Evolutionary conservation across 768 basidiomycete genomes (phyloP), one percentile per base, ranked within the genome.

Genomic region (Hericium erinaceus): DNA sequence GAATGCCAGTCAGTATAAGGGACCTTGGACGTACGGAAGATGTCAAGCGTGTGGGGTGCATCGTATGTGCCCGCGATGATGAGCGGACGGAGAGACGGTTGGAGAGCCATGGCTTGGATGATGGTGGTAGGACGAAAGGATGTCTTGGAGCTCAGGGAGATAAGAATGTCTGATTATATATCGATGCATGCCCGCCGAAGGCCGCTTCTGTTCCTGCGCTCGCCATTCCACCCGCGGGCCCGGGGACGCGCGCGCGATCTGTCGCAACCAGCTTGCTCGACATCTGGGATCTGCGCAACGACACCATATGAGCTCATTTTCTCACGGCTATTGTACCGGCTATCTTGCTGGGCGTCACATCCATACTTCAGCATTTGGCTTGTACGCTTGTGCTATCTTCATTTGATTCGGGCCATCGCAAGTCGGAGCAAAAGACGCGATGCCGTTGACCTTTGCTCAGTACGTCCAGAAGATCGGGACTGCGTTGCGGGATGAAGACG

Each of bases 1-100:
- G 22, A 28, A 28, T 24, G 46, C 13, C 55, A 33, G 15, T 46
- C 0, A 38, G 18, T 15, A 58, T 10, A 39, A 13, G 22, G 51
- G 39, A n/a, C 13, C 20, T 16, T 15, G 22, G 53, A 68, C 87
- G 65, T 65, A 87, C 88, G 68, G 70, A 89, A 92, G 57, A 92
- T 71, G 58, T 94, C 91, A 53, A 93, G 75, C 2, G 87, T 89
- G 64, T 93, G 89, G 0, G 86, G 85, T 0, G 90, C 79, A 28
- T 78, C 72, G 55, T 67, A 65, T 16, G 61, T 65, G 44, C 91
- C 91, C 3, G 80, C 77, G 58, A 93, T 73, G 54, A 85, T 68
- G 49, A 87, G 74, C 52, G 87, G 79, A 33, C 75, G 71, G 39
- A 93, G 79, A 53, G 80, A 83, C 1, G 91, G 89, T 76, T 84